Evolutionary conservation across 164 flowering plant species (phyloP), one percentile per base, ranked within the genome.

Genomic region (Stephania yunnanensis): DNA sequence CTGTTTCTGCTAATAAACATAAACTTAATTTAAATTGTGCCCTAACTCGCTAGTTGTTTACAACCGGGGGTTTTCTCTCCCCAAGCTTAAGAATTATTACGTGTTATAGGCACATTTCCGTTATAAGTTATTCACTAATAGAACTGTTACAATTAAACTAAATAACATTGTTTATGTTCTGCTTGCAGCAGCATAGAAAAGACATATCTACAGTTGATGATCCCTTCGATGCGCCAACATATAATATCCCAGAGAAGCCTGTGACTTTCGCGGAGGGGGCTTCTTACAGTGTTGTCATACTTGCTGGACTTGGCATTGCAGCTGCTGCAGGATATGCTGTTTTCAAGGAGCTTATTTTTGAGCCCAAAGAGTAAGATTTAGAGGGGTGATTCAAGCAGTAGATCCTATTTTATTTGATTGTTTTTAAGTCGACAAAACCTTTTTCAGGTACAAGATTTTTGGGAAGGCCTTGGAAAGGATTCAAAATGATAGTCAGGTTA

Each of bases 211-310:
- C 86, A 2, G 82, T 85, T 74, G 97, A 94, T 66, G 98, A 94
- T 83, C 98, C 97, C n/a, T 96, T 92, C 87, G 97, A 96, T 87
- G 86, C 97, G 71, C 97, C 93, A 64, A 96, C 99, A 6, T 90
- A 94, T 80, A 87, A 93, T 72, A 96, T 96, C 78, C 99, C 99
- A 36, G 92, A 93, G 82, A 94, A 96, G 80, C 99, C 98, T 6
- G 94, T 96, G 74, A 89, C 97, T 25, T 96, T 92, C 80, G 78
- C 87, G 0, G 99, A 96, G 79, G 97, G 99, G 66, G 97, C 97
- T 77, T 91, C 97, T 63, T 96, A 96, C 81, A 79, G 87, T 78
- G 4, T 90, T 68, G 75, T 96, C 81, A 96, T 96, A 76, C 91
- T 96, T 79, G 94, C 87, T 6, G 98, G 97, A 44, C 91, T 95